Evolutionary conservation across 2,329 filamentous ascomycete species (phyloP), one percentile per base, ranked within the genome.

Genomic region (Pyrenochaeta sp.): DNA sequence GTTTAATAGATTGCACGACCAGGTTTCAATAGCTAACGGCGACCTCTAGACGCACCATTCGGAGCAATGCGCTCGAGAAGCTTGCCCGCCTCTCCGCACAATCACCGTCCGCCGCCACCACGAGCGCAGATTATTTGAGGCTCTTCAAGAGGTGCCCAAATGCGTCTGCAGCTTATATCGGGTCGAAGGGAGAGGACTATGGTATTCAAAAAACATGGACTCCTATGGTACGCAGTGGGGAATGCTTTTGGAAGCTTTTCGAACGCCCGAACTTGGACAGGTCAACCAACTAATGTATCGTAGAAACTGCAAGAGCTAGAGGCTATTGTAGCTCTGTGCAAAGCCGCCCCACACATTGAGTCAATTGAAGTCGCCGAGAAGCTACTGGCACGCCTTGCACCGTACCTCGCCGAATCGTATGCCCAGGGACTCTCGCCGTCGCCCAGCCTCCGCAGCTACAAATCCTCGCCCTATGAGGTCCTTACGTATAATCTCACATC

Each of bases 221-320:
- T 10, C 75, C 74, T 1, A 81, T 80, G 74, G 75, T 75, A 47
- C 30, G 63, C 59, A 17, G 10, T 31, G 14, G 10, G 18, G 33
- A 39, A 4, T 39, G 20, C 18, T 15, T 21, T 30, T 41, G 33
- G 42, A 12, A 20, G 12, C 7, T n/a, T n/a, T n/a, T n/a, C n/a
- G n/a, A n/a, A n/a, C 15, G 42, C n/a, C 1, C 10, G 7, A n/a
- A 50, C 9, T 43, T 41, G 42, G 21, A 39, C 45, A 40, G n/a
- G 3, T 5, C n/a, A 6, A 33, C 35, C 18, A 27, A 18, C 43
- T 46, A 18, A 42, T 27, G 30, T 12, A 12, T 4, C 17, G 15
- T 56, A 96, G 92, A 91, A 88, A 47, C 87, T 93, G 48, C 88
- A 91, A 68, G 96, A 99, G 81, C 89, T 97, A 64, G 94, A 99